A percentile compares a stretch with the other conserved stretches of the same genome.
phyloP scores from a whole-genome alignment of 306 rosid species.

The Sindora glabra region DNA sequence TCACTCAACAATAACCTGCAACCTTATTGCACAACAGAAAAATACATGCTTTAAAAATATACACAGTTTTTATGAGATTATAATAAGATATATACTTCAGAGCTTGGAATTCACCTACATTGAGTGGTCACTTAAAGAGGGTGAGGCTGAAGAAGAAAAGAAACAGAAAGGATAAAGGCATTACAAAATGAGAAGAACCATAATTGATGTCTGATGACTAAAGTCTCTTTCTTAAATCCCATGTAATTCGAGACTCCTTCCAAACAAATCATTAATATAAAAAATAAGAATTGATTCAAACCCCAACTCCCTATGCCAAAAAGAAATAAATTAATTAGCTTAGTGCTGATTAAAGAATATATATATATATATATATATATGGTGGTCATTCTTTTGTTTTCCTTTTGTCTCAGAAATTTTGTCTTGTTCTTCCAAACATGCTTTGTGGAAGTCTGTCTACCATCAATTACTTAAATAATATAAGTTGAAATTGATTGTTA shows the following conservation, averaged over 20 bases:
- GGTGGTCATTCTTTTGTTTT: neutral
- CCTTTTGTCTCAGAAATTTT: neutral
- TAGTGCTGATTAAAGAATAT: neutral
- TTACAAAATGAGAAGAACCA: neutral
- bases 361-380: too few species aligned
- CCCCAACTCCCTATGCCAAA: too few species aligned
- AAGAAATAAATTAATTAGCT: too few species aligned
- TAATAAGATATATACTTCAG: neutral
- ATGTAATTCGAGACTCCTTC: too few species aligned
- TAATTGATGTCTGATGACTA: conserved; percentile 24
- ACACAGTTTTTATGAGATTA: too few species aligned
- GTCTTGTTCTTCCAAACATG: neutral
- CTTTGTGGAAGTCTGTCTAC: neutral
- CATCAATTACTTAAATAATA: neutral
- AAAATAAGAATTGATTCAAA: too few species aligned
- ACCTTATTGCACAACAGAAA: too few species aligned
- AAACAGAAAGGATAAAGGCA: neutral
- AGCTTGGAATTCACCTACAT: neutral
- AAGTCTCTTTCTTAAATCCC: conserved; percentile 20
- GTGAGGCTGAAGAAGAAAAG: neutral
- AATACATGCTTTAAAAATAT: too few species aligned
- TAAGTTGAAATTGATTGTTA: neutral
- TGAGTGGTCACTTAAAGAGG: neutral
- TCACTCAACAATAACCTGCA: too few species aligned
- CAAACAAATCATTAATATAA: too few species aligned